phyloP scores from a whole-genome alignment of 1,284 basidiomycete species.

The Somion occarium region DNA sequence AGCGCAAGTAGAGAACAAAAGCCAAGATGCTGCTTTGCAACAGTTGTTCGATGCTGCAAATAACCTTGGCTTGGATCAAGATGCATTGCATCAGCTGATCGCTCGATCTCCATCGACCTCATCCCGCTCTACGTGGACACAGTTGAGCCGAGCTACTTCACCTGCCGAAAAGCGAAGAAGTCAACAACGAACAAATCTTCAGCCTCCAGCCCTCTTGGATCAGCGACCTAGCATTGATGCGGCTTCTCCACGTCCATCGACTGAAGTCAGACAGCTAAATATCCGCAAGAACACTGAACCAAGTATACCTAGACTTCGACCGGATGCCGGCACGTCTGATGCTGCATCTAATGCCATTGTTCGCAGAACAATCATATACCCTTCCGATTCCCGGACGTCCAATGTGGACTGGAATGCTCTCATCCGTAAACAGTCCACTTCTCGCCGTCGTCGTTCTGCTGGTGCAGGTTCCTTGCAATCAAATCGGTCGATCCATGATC shows the following conservation, averaged over 20 bases:
- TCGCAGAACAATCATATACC: slow-evolving; percentile 72
- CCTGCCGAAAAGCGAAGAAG: slow-evolving; percentile 26
- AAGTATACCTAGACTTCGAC: slow-evolving; percentile 34
- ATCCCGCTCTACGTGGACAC: slow-evolving; percentile 46
- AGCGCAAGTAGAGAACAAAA: slow-evolving; percentile 5
- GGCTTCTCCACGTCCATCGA: slow-evolving; percentile 23
- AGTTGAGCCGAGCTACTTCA: slow-evolving; percentile 41
- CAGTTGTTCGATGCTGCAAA: slow-evolving; percentile 73
- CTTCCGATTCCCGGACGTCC: slow-evolving; percentile 56
- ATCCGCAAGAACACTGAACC: slow-evolving; percentile 32
- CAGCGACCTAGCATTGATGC: slow-evolving; percentile 33
- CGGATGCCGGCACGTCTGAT: slow-evolving; percentile 25
- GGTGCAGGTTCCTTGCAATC: slow-evolving; percentile 51
- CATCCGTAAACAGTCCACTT: slow-evolving; percentile 49
- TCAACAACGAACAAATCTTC: slow-evolving; percentile 18
- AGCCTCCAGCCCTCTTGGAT: slow-evolving; percentile 22
- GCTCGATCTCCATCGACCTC: slow-evolving; percentile 64
- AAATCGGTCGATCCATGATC: slow-evolving; percentile 68
- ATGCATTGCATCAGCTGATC: slow-evolving; percentile 57
- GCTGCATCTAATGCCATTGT: slow-evolving; percentile 45
- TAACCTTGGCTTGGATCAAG: slow-evolving; percentile 68
- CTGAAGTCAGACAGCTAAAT: slow-evolving; percentile 29
- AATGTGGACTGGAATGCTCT: slow-evolving; percentile 47
- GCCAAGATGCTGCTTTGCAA: slow-evolving; percentile 45
- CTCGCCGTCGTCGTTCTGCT: slow-evolving; percentile 46